Evolutionary conservation across 495 filamentous ascomycete species (phyloP), one percentile per base, ranked within the genome.

Genomic region (Penicillium pulvis): DNA sequence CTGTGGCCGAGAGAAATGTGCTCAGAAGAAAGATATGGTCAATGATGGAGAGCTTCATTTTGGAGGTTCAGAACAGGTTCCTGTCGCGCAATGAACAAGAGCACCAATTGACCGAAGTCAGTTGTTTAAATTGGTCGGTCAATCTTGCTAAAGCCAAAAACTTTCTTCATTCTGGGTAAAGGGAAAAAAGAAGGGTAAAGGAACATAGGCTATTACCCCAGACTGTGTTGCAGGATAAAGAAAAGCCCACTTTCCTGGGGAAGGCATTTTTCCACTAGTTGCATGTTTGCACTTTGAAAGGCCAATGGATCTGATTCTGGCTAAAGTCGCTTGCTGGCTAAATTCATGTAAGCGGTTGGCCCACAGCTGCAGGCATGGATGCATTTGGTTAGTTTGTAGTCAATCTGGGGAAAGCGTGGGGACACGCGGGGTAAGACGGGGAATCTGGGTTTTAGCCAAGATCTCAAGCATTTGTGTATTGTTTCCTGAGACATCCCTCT

Each of bases 371-470:
- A 36, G 12, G 33, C 12, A 4, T 10, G 2, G 10, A 11, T 36
- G 33, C 3, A 9, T 36, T 6, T 36, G 33, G 33, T 36, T 36
- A 28, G 28, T 36, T 1, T 12, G 10, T 5, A 6, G 39, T 41
- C 39, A 41, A 41, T 41, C 39, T 17, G 39, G 39, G 39, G 39
- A 41, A 41, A 41, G 39, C 39, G 39, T 41, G 39, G 39, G 39
- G 39, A 17, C 11, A 41, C 39, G 39, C 39, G 39, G 39, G 39
- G 39, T 41, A 41, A 17, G 16, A 41, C 12, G 33, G 33, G 33
- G 33, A 11, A 36, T 41, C 9, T 36, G 33, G 16, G 11, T 41
- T 11, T 41, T 41, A 14, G 39, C 28, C 28, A 28, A 28, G 28
- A 28, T 28, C 28, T 28, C 28, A 28, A 28, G 28, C 28, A 28